Base-by-base conservation (phyloP, 1,139 yeast species). In the Debaryomyces fabryi region DNA sequence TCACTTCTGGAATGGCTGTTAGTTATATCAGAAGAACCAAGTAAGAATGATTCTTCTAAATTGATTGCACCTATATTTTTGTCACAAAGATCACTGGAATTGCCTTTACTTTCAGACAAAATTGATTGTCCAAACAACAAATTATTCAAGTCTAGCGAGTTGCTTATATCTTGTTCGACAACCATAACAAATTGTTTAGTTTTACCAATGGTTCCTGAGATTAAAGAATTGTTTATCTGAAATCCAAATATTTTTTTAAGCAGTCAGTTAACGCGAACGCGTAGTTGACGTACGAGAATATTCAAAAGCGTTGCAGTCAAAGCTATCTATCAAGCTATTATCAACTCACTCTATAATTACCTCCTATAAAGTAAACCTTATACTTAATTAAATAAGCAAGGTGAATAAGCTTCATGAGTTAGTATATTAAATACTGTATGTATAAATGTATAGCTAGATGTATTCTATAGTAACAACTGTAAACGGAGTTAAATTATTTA, bases 121-220 rank as follows among this genome's bases (percentile, higher is more conserved):
- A 51, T 44, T 2, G 61, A 57, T 39, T 55, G 53, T 1, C 47
- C 42, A 27, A 54, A 53, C 24, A 56, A 52, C 12, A 56, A 44
- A 29, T 36, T 37, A 38, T 41, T 39, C 13, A 44, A 9, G 30
- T 27, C 38, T 13, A 33, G 21, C 56, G 39, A 50, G 55, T 47
- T 40, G 15, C 37, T 15, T 23, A 16, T 24, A 32, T 34, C 39
- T 34, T 24, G n/a, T 3, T 33, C 39, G 10, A 42, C 44, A 10
- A 38, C 34, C 44, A 42, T 41, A 6, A 33, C 18, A 12, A 33
- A 7, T 15, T 12, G 21, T 16, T 7, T 6, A n/a, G 7, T 30
- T n/a, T n/a, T 13, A 4, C 18, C 4, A 30, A 15, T 32, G 21
- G 16, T 3, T 7, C 16, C 20, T 10, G 10, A 16, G 2, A 32